These are phyloP conservation scores for Theileria orientalis DNA, from an alignment of 169 alveolate species.

Conservation along the genomic window DNA sequence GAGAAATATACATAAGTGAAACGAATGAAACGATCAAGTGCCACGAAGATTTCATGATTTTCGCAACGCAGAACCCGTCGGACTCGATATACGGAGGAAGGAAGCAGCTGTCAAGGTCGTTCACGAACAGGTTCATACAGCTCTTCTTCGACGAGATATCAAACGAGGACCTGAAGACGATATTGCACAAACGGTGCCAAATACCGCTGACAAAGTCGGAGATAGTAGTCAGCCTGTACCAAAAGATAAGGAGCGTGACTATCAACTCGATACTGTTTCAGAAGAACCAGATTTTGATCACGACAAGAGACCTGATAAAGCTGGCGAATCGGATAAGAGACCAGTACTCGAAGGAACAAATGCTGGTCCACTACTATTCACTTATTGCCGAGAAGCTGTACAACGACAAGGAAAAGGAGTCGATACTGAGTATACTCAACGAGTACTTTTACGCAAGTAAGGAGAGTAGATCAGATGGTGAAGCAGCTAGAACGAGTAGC, in stretches of 20 bases:
- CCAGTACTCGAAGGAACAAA: not conserved
- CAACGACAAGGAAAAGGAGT: slow-evolving; percentile 76
- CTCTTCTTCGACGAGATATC: slow-evolving; percentile 91
- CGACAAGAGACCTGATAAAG: slow-evolving; percentile 97
- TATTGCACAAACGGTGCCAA: slow-evolving; percentile 90
- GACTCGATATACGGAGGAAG: slow-evolving; percentile 97
- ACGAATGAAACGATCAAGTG: slow-evolving; percentile 93
- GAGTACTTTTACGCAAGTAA: slow-evolving; percentile 27
- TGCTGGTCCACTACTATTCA: slow-evolving; percentile 82
- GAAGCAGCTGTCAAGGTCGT: slow-evolving; percentile 96
- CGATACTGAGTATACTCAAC: not conserved
- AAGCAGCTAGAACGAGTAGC: not conserved
- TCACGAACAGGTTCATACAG: slow-evolving; percentile 96
- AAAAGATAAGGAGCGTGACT: slow-evolving; percentile 79
- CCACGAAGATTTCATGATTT: slow-evolving; percentile 95
- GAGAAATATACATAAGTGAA: slow-evolving; percentile 96
- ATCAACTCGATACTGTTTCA: slow-evolving; percentile 54
- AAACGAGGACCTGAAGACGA: slow-evolving; percentile 87
- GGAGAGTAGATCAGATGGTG: slow-evolving; percentile 56
- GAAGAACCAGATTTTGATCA: slow-evolving; percentile 80
- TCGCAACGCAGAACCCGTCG: slow-evolving; percentile 99
- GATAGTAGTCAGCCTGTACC: slow-evolving; percentile 90
- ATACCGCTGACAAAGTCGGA: slow-evolving; percentile 91
- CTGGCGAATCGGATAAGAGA: slow-evolving; percentile 92
- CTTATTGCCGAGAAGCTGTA: slow-evolving; percentile 92